Evolutionary conservation across 192 early-diverging fungal genomes (phyloP).

Genomic region (Coemansia sp.): DNA sequence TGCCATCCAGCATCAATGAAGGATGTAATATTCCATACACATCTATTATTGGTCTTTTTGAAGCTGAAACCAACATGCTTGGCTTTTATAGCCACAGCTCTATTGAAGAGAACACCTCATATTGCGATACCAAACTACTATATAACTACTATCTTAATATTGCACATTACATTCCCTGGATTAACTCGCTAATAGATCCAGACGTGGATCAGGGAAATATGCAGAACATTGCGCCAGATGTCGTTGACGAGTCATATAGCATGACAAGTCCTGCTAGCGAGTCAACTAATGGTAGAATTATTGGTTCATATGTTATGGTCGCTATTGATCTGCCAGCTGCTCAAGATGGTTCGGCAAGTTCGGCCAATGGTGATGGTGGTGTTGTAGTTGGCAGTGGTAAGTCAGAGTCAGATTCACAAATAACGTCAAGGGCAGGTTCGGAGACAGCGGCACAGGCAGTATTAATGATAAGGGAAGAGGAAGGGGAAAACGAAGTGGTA

Average conservation of each 20-base stretch:
- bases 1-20: background rate
- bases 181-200: background rate
- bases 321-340: background rate
- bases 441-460: too few species aligned
- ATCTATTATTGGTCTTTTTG: conserved; percentile 8
- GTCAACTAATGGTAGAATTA: background rate
- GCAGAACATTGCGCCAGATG: background rate
- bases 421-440: too few species aligned
- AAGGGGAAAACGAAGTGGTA: too few species aligned
- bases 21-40: conserved; percentile 19
- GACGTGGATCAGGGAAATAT: background rate
- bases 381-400: too few species aligned
- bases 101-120: background rate
- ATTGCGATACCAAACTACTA: background rate
- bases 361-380: too few species aligned
- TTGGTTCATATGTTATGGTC: background rate
- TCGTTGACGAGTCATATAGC: background rate
- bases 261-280: background rate
- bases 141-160: conserved; percentile 28
- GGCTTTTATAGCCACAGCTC: conserved; percentile 30
- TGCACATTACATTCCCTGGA: conserved; percentile 30
- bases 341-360: too few species aligned
- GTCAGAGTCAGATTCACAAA: background rate
- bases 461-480: too few species aligned
- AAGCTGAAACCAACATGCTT: background rate